These are phyloP conservation scores for Stenocarpella maydis DNA, from an alignment of 2,329 filamentous ascomycete species.

Conservation along the genomic window DNA sequence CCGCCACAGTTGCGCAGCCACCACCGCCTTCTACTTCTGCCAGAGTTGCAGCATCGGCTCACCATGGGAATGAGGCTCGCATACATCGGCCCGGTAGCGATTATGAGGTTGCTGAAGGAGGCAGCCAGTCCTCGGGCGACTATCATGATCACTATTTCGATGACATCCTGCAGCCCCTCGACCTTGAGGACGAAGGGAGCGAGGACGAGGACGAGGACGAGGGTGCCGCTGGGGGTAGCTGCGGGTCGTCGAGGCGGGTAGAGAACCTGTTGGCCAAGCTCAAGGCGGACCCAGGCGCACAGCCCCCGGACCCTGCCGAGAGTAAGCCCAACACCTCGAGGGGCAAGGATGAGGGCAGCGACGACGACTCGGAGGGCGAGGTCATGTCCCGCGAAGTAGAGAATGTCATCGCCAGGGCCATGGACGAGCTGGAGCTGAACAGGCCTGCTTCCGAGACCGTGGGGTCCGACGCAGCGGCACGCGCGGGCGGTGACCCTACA, in stretches of 20 bases:
- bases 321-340: background rate
- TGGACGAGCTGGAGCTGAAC: conserved; percentile 55
- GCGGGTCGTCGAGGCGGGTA: conserved; percentile 36
- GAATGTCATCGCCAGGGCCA: conserved; percentile 53
- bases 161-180: conserved; percentile 57
- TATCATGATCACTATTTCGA: conserved; percentile 60
- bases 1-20: background rate
- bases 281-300: conserved; percentile 39
- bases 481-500: no score
- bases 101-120: conserved; percentile 45
- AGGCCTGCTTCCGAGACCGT: conserved; percentile 23
- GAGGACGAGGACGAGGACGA: conserved; percentile 26
- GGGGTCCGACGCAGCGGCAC: conserved; percentile 33
- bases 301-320: background rate
- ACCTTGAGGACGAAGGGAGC: conserved; percentile 44
- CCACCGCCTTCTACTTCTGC: background rate
- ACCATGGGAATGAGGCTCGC: background rate
- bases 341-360: conserved; percentile 35
- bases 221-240: conserved; percentile 42
- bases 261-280: conserved; percentile 33
- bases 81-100: conserved; percentile 44
- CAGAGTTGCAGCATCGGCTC: background rate
- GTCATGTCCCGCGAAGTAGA: conserved; percentile 55
- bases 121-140: conserved; percentile 15
- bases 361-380: conserved; percentile 59